Evolutionary conservation across 2,329 filamentous ascomycete genomes (phyloP).

Genomic region (Acarospora socialis): DNA sequence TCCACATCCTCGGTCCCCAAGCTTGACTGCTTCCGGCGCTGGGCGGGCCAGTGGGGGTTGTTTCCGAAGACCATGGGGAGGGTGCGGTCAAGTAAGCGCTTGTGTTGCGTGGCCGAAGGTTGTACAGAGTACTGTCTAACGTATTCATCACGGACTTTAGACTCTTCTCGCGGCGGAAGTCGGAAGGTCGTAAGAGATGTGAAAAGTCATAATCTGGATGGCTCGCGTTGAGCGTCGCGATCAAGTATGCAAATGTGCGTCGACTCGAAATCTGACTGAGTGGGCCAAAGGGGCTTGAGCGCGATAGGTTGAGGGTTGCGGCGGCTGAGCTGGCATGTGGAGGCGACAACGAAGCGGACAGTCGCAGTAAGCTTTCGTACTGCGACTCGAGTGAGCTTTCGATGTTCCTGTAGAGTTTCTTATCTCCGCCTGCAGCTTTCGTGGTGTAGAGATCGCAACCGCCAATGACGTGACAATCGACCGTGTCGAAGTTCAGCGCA

Average conservation of each 20-base stretch:
- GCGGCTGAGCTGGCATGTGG: constrained; percentile 61
- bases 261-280: constrained; percentile 79
- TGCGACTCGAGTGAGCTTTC: constrained; percentile 82
- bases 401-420: constrained; percentile 94
- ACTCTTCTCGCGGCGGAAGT: constrained; percentile 76
- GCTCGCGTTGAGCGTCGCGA: constrained; percentile 89
- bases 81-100: constrained; percentile 24
- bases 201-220: constrained; percentile 97
- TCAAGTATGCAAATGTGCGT: constrained; percentile 87
- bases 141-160: constrained; percentile 71
- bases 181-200: constrained; percentile 70
- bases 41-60: constrained; percentile 18
- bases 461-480: constrained; percentile 81
- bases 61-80: constrained; percentile 11
- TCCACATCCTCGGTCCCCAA: constrained; percentile 89
- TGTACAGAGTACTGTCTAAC: constrained; percentile 76
- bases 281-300: constrained; percentile 82
- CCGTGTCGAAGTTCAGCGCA: constrained; percentile 89
- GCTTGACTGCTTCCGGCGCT: constrained; percentile 37
- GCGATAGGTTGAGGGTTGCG: constrained; percentile 55
- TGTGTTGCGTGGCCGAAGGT: constrained; percentile 53
- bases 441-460: constrained; percentile 96
- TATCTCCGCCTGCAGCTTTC: constrained; percentile 87
- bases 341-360: constrained; percentile 77
- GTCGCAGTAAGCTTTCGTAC: constrained; percentile 72